phyloP scores from a whole-genome alignment of 2,329 filamentous ascomycete genomes.

The Ceratocystis huliohia region DNA sequence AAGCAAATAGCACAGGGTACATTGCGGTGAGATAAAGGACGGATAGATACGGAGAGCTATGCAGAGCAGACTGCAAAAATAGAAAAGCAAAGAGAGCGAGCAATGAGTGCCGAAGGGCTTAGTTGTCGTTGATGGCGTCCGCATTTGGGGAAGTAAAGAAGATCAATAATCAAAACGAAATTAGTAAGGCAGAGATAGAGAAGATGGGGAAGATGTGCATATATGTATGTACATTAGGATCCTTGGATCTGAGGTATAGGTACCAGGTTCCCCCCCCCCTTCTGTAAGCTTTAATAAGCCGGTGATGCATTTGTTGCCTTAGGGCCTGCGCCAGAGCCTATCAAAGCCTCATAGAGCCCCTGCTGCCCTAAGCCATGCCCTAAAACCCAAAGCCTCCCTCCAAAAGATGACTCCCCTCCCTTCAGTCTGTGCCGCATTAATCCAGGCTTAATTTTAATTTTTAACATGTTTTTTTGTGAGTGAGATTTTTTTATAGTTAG shows the following conservation, averaged over 20 bases:
- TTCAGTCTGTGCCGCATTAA: too few relatives aligned
- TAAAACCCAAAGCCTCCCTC: too few relatives aligned
- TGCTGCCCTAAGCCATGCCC: not conserved
- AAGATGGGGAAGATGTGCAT: not conserved
- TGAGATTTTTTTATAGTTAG: slow-evolving; percentile 1
- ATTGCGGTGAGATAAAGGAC: not conserved
- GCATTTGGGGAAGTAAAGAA: not conserved
- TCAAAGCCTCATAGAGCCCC: not conserved
- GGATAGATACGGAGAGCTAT: not conserved
- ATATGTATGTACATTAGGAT: too few relatives aligned
- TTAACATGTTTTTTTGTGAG: not conserved
- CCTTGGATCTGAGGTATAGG: not conserved
- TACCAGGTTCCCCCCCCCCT: not conserved
- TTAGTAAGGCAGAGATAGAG: not conserved
- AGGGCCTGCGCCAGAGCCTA: not conserved
- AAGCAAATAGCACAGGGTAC: too few relatives aligned
- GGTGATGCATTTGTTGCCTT: not conserved
- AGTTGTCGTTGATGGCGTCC: not conserved
- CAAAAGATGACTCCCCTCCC: too few relatives aligned
- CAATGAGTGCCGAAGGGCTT: not conserved
- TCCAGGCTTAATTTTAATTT: not conserved
- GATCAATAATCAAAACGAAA: not conserved
- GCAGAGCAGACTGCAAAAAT: not conserved
- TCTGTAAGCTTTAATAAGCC: not conserved
- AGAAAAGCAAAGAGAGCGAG: too few relatives aligned